Base-by-base conservation (phyloP, 345 rosid genomes). In the Mallotus nudiflorus region DNA sequence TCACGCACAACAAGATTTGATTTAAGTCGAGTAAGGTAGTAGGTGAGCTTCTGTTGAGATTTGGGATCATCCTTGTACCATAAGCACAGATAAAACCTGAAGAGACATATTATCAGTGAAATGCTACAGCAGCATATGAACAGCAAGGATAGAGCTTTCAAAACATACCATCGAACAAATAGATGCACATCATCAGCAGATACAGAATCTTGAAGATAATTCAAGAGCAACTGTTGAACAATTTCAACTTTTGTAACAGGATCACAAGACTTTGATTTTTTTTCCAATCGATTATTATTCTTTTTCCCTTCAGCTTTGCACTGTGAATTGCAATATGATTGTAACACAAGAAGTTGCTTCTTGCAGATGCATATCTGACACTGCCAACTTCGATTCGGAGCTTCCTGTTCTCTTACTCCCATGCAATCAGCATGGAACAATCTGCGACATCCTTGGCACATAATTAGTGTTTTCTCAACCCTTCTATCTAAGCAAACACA, bases 21-120 rank as follows among this genome's bases (percentile, higher is more conserved):
- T 75, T 88, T 95, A 66, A 92, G 78, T 85, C 96, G 84, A 62
- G 96, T 86, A 73, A 92, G 82, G 68, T 81, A 83, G 82, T 85
- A 95, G 69, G 74, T 78, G 39, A 86, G 76, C 71, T 88, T 92
- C 74, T 88, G 83, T 75, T 87, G 83, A 77, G 89, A 87, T 62
- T 88, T 88, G 24, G 94, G 88, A 58, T 87, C 93, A 81, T 92
- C 98, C 82, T 95, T 95, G 81, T 80, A 90, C 99, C 99, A 95
- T 58, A 90, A 65, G 87, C 93, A 92, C 31, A 92, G 77, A 84
- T 95, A 92, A 78, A 88, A 89, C 99, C 99, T 95, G 94, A 82
- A 84, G 35, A 72, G 19, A 72, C 57, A 52, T 67, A 76, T 31
- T 44, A 54, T 65, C 54, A 28, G 57, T 66, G 65, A 74, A 66